phyloP scores from a whole-genome alignment of 352 stramenopile species.

The Elongisporangium undulatum region DNA sequence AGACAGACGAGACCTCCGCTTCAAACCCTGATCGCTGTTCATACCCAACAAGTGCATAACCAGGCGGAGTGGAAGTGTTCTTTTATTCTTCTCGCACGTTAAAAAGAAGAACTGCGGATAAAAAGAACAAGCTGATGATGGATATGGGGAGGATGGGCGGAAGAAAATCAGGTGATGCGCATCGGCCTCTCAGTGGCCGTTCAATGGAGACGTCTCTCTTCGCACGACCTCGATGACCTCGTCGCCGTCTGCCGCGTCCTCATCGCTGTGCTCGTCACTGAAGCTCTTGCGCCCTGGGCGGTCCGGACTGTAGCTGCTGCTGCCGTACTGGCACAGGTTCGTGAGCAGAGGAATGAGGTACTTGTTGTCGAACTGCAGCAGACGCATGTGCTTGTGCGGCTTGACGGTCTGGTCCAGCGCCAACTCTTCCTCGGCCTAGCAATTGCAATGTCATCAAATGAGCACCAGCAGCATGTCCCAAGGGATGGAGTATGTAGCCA shows the following conservation, averaged over 20 bases:
- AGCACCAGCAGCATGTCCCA: conserved; percentile 3
- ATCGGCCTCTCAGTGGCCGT: conserved; percentile 31
- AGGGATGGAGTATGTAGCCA: too few relatives aligned
- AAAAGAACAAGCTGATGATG: background rate
- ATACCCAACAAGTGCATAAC: background rate
- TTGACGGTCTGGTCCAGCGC: conserved; percentile 76
- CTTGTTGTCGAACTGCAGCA: conserved; percentile 85
- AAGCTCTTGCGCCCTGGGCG: conserved; percentile 40
- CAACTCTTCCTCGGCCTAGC: conserved; percentile 62
- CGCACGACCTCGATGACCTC: conserved; percentile 74
- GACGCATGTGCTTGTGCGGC: conserved; percentile 75
- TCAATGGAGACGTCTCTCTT: conserved; percentile 35
- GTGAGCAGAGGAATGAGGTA: conserved; percentile 81
- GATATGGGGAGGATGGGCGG: background rate
- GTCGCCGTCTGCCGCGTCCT: conserved; percentile 37
- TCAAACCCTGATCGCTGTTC: background rate
- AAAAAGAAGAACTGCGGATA: background rate
- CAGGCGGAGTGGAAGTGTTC: background rate
- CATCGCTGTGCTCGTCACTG: conserved; percentile 24
- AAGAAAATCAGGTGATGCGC: background rate
- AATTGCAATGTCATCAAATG: conserved; percentile 4
- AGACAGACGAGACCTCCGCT: background rate
- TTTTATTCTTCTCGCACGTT: background rate
- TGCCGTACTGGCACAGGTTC: conserved; percentile 55
- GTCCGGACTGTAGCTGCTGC: conserved; percentile 29